Base-by-base conservation (phyloP, 2,329 filamentous ascomycete species). In the Trichoderma atrobrunneum region DNA sequence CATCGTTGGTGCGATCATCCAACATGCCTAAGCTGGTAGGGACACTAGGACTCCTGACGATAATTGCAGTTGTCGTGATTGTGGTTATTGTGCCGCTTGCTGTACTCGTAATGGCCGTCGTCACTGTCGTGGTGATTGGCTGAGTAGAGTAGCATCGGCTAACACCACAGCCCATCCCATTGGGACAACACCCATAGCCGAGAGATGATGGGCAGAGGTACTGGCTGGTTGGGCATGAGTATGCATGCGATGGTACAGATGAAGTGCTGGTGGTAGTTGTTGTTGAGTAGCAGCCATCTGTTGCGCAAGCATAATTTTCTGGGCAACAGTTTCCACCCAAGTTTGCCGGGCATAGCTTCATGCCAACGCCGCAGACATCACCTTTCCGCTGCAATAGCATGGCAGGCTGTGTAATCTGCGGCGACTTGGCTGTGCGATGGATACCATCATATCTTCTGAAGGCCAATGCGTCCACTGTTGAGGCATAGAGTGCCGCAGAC, bases 101-200 rank as follows among this genome's bases (percentile, higher is more conserved):
- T 0, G 84, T 87, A 0, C 84, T 86, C 2, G 86, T 88, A 12
- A 84, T 75, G 0, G 81, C 81, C 43, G 82, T 79, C 1, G 83
- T 84, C 7, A 85, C 76, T 1, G 82, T 84, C n/a, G 82, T 79
- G 0, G 86, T 88, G 1, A 81, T 77, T 1, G 85, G 82, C 0
- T 79, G 80, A 0, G 84, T 87, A 1, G 83, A 80, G 72, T 87
- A 89, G 75, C 88, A 90, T 63, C 80, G 78, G 28, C 79, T 79
- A 30, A 76, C 71, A 3, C 82, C 87, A 75, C 88, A 90, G 30
- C 78, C 84, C 81, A 86, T 83, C 5, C 84, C 85, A 61, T 78
- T 83, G 3, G 78, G 79, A 76, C 88, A 90, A 74, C 88, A 90
- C 0, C 87, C 88, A 72, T 84, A 86, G 66, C 84, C 84, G 5